Evolutionary conservation across 2,329 filamentous ascomycete species (phyloP), one percentile per base, ranked within the genome.

Genomic region (Pezizomycotina sp.): DNA sequence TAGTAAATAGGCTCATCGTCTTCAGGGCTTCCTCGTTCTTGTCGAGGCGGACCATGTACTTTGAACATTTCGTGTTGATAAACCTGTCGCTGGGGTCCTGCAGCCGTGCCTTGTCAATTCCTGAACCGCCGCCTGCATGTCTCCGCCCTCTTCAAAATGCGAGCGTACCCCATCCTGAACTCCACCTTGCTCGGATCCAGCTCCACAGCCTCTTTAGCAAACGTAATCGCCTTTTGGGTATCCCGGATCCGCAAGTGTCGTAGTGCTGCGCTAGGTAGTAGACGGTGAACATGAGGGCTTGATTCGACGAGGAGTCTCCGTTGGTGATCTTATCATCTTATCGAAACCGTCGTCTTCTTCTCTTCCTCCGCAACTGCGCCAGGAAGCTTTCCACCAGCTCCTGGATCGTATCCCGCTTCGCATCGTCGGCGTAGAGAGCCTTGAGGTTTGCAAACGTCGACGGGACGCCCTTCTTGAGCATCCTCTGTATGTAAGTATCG

Each of bases 201-300:
- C 50, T 78, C 70, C 45, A 95, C 76, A 7, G 84, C 79, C 56
- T 77, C 77, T 31, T 93, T 77, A 43, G 91, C 77, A 54, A 77
- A 86, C 44, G 79, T 69, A 57, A 74, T 68, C 3, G 91, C 86
- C 59, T 83, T 89, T 39, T 66, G 51, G 15, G 95, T 67, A 55
- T 95, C 72, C 26, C 84, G 81, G 55, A 81, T 92, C 41, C 81
- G 64, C 56, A 78, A 68, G 57, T 92, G 62, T 92, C 89, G 65
- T 93, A 92, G 60, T 98, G 91, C 54, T 95, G 89, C 6, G 84
- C 84, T 35, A 98, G 70, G 62, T 91, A 98, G 59, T 91, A 95
- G 31, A 84, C 69, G 9, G 80, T 79, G 2, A 84, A 80, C 9
- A 80, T 70, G 7, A 44, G 29, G 20, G 40, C 41, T 22, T 34